Evolutionary conservation across 768 basidiomycete genomes (phyloP), one percentile per base, ranked within the genome.

Genomic region (Kwoniella sp.): DNA sequence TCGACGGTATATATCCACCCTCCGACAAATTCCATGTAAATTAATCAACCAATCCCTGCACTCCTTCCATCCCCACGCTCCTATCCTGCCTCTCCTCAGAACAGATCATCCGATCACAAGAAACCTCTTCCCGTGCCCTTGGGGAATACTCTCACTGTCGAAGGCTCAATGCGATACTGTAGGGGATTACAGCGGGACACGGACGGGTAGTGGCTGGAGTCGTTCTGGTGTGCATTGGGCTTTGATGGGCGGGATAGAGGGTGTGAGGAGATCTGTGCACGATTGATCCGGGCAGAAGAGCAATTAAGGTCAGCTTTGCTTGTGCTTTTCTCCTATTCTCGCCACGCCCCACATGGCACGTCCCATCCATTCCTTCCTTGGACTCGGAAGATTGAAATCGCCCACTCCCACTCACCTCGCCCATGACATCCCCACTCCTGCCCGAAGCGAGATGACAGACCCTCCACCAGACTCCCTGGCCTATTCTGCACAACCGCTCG

Each of bases 41-140:
- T n/a, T n/a, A n/a, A n/a, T n/a, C n/a, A n/a, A n/a, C n/a, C n/a
- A n/a, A n/a, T n/a, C n/a, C n/a, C n/a, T n/a, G n/a, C n/a, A n/a
- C n/a, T n/a, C n/a, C n/a, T n/a, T n/a, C n/a, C n/a, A n/a, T n/a
- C n/a, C n/a, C n/a, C n/a, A n/a, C n/a, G n/a, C n/a, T n/a, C n/a
- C n/a, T n/a, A n/a, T n/a, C n/a, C n/a, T n/a, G n/a, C n/a, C n/a
- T n/a, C n/a, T n/a, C n/a, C n/a, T n/a, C n/a, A n/a, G n/a, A n/a
- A n/a, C n/a, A n/a, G n/a, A n/a, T n/a, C n/a, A n/a, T n/a, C n/a
- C n/a, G n/a, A 9, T 55, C 65, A 80, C 30, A 80, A 62, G 58
- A 72, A 80, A 15, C 79, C 79, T 48, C 73, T 67, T 26, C 79
- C 77, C 0, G 77, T 80, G 0, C 79, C 79, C 62, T 80, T 80